Base-by-base conservation (phyloP, 805 yeast species). In the Yamadazyma laniorum region DNA sequence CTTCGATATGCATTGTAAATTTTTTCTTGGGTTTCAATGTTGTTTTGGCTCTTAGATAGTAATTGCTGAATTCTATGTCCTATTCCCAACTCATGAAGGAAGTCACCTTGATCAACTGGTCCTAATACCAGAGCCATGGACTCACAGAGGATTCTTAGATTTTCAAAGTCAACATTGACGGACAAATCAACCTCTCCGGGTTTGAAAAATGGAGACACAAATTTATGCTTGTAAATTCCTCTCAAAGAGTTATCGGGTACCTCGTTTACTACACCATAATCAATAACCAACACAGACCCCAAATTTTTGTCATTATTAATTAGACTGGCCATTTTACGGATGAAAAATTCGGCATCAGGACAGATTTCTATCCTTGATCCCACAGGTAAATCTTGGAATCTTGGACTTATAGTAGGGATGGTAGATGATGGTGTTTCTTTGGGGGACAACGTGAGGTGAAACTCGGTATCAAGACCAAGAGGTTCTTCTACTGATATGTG, bases 141-240 rank as follows among this genome's bases (percentile, higher is more conserved):
- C 17, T 43, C 28, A 7, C 57, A 35, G 8, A 56, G 34, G 6
- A 43, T 34, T 16, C 37, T 61, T 36, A 87, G 58, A 17, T 82
- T 82, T 19, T 68, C 72, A 55, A 87, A 87, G 56, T 87, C 95
- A 9, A 87, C 95, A 54, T 87, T 95, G 0, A 83, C 81, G 0
- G 95, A 84, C 21, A 87, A 65, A 61, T 87, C 95, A 3, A 85
- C 90, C 25, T 77, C 74, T 1, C 95, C 95, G 0, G 93, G 93
- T 11, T 70, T 68, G n/a, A 58, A 66, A 42, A 85, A 82, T 1
- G 95, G 95, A 16, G 81, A 76, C 0, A 83, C 90, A 50, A 86
- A 74, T 48, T 76, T 74, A 56, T 87, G 95, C 46, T 77, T 65
- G 48, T 74, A 70, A 44, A 87, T 85, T 0, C 88, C 95, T 23